Conservation (phyloP, 768 basidiomycete species). For the Rhizopogon vulgaris region DNA sequence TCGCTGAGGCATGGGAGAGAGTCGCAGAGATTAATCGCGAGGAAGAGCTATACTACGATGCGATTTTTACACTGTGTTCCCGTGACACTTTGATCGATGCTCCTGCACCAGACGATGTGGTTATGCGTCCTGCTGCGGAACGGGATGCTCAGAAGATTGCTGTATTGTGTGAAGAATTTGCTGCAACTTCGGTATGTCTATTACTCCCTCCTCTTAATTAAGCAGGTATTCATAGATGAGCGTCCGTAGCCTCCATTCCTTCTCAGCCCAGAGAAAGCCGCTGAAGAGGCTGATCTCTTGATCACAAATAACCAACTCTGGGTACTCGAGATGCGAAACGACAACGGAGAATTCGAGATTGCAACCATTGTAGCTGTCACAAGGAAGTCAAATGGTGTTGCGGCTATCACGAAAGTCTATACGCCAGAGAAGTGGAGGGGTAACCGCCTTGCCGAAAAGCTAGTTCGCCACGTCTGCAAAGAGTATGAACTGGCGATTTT, state of each 20-base stretch:
- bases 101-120: conserved; percentile 23
- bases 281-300: conserved; percentile 40
- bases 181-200: conserved; percentile 42
- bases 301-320: conserved; percentile 45
- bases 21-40: conserved; percentile 33
- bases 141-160: conserved; percentile 36
- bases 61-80: conserved; percentile 41
- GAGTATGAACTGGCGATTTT: conserved; percentile 25
- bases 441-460: conserved; percentile 42
- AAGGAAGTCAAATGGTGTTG: conserved; percentile 42
- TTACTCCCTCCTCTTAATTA: conserved; percentile 1
- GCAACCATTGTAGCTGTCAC: conserved; percentile 52
- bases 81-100: conserved; percentile 28
- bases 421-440: conserved; percentile 41
- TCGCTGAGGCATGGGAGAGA: conserved; percentile 38
- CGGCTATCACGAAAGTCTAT: conserved; percentile 55
- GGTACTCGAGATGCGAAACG: conserved; percentile 40
- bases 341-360: conserved; percentile 15
- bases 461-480: conserved; percentile 42
- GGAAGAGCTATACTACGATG: conserved; percentile 44
- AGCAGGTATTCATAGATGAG: background rate
- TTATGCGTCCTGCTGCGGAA: conserved; percentile 30
- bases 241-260: conserved; percentile 38
- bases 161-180: conserved; percentile 44
- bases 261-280: conserved; percentile 31